A percentile compares a stretch with the other conserved stretches of the same genome.
phyloP scores from a whole-genome alignment of 345 rosid genomes.

The Orychophragmus violaceus region DNA sequence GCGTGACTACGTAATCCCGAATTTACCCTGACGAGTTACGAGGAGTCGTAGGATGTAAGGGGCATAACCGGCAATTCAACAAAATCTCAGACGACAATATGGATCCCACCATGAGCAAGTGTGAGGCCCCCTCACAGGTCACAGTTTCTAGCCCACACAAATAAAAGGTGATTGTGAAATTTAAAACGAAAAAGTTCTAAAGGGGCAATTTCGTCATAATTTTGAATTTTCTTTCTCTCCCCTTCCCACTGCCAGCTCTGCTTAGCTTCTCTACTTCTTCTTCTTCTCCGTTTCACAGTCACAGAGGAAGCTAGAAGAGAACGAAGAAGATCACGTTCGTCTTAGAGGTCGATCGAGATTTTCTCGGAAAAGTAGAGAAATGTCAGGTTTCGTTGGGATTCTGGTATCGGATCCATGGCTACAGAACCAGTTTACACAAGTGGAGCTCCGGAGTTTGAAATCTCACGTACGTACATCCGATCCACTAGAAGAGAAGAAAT shows the following conservation, averaged over 20 bases:
- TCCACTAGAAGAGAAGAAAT: not conserved
- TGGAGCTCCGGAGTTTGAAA: constrained; percentile 96
- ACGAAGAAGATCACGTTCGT: not conserved
- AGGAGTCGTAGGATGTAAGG: not conserved
- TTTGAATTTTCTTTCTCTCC: constrained; percentile 35
- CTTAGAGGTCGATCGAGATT: not conserved
- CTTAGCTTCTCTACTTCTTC: constrained; percentile 30
- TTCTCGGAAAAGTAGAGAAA: constrained; percentile 10
- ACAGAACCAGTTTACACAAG: constrained; percentile 98
- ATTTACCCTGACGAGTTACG: not conserved
- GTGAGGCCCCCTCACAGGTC: constrained; percentile 33
- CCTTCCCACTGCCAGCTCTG: constrained; percentile 46
- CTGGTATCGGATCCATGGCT: constrained; percentile 94
- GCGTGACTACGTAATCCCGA: not conserved
- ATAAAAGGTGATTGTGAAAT: constrained; percentile 20
- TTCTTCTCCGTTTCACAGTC: constrained; percentile 3
- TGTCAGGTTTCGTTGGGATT: constrained; percentile 89
- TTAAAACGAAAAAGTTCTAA: constrained; percentile 19
- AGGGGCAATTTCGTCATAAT: constrained; percentile 40
- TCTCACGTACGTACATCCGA: constrained; percentile 58
- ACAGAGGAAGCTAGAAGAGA: not conserved
- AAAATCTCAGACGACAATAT: constrained; percentile 26
- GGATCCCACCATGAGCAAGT: constrained; percentile 8
- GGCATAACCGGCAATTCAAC: constrained; percentile 19
- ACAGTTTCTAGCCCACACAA: constrained; percentile 17